These are phyloP conservation scores for Phytophthora kernoviae DNA, from an alignment of 352 stramenopile genomes.

Conservation along the genomic window DNA sequence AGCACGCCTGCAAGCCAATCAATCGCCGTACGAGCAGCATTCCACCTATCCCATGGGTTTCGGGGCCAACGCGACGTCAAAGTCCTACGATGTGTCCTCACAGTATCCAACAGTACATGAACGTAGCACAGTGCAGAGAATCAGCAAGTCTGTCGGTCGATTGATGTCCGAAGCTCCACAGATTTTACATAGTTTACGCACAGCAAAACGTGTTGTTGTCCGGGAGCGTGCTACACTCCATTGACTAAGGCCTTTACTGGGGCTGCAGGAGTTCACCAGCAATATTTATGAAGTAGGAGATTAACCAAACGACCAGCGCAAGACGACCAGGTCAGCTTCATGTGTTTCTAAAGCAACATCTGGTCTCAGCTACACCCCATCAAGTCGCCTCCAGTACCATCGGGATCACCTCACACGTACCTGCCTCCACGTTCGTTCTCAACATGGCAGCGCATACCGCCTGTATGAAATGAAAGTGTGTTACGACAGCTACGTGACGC, in stretches of 20 bases:
- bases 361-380: constrained; percentile 3
- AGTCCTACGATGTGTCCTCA: not conserved
- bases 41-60: no score
- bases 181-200: not conserved
- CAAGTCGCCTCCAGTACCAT: constrained; percentile 41
- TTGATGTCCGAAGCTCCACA: no score
- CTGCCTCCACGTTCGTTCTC: constrained; percentile 29
- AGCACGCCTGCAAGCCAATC: not conserved
- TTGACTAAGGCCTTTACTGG: no score
- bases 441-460: constrained; percentile 52
- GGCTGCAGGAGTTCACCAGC: no score
- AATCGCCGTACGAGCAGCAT: not conserved
- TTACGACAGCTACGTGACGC: constrained; percentile 58
- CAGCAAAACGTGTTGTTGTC: not conserved
- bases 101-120: not conserved
- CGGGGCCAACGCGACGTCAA: not conserved
- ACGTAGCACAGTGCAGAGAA: not conserved
- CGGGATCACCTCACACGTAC: constrained; percentile 56
- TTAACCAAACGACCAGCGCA: not conserved
- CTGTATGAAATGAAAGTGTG: constrained; percentile 73
- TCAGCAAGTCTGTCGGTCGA: no score
- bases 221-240: no score
- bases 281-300: not conserved
- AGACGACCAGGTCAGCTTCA: not conserved
- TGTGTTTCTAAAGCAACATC: not conserved